Conservation (phyloP, 257 asterid species). For the Gynochthodes officinalis region DNA sequence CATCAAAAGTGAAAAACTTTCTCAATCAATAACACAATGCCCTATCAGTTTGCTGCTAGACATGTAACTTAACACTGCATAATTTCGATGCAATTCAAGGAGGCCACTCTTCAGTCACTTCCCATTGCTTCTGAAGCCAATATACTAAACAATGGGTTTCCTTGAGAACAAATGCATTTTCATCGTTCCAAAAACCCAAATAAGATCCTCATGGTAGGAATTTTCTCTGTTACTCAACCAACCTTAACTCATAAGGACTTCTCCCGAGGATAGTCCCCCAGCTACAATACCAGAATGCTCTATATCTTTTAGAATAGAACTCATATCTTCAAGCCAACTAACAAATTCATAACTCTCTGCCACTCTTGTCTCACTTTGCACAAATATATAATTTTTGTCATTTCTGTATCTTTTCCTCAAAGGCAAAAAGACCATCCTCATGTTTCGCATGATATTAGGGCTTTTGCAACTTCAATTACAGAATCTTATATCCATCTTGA, state of each 20-base stretch:
- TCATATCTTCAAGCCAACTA: background rate
- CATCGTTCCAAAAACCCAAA: background rate
- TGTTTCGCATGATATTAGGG: background rate
- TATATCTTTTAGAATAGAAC: background rate
- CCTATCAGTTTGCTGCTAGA: background rate
- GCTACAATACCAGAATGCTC: background rate
- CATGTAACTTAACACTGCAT: background rate
- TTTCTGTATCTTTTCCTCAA: background rate
- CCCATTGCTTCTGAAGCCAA: background rate
- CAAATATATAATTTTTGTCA: background rate
- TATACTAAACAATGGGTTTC: background rate
- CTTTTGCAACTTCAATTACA: background rate
- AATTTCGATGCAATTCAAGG: background rate
- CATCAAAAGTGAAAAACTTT: background rate
- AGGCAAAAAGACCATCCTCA: background rate
- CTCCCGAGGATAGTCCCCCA: background rate
- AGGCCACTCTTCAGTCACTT: background rate
- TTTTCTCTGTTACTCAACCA: background rate
- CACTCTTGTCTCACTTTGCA: background rate
- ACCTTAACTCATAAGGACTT: background rate
- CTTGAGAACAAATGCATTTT: background rate
- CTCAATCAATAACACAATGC: too few species aligned
- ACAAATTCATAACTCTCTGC: background rate
- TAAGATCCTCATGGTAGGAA: background rate
- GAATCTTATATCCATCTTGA: background rate